A percentile compares a stretch with the other conserved stretches of the same genome.
These are phyloP conservation scores for Trapa incisa DNA, from an alignment of 345 rosid species.

Conservation along the genomic window DNA sequence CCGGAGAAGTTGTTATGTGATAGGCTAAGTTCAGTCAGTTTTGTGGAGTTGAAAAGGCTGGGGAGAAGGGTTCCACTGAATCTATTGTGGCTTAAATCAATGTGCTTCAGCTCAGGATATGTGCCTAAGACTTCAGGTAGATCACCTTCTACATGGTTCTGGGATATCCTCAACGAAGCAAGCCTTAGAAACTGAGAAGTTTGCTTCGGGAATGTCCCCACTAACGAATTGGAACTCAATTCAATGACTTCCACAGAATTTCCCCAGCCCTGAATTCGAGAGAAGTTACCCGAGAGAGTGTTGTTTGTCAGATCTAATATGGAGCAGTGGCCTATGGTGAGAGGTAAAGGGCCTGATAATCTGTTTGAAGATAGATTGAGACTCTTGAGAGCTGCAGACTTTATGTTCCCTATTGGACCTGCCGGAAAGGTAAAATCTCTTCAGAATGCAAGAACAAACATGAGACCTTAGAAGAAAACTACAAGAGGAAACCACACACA, in stretches of 20 bases:
- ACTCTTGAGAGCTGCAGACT: conserved; percentile 61
- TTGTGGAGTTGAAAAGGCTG: conserved; percentile 42
- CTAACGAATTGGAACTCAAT: conserved; percentile 60
- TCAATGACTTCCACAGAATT: conserved; percentile 57
- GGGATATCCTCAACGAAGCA: conserved; percentile 40
- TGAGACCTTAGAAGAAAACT: not conserved
- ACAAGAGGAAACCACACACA: not conserved
- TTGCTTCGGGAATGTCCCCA: conserved; percentile 48
- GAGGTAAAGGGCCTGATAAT: conserved; percentile 57
- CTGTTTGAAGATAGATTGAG: conserved; percentile 69
- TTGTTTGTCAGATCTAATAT: conserved; percentile 67
- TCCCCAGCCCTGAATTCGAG: conserved; percentile 74
- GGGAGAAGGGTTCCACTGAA: conserved; percentile 46
- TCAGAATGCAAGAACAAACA: conserved; percentile 2
- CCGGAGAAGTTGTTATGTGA: conserved; percentile 70
- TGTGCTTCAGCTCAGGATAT: conserved; percentile 43
- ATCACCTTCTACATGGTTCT: conserved; percentile 54
- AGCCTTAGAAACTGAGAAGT: conserved; percentile 73
- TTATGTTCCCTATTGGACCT: conserved; percentile 66
- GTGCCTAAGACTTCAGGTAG: conserved; percentile 51
- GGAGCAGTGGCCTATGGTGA: conserved; percentile 51
- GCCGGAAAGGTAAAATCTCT: conserved; percentile 17
- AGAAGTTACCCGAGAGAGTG: conserved; percentile 51
- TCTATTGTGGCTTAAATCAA: conserved; percentile 67
- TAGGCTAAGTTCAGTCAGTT: conserved; percentile 48